Base-by-base conservation (phyloP, 1,284 basidiomycete species). In the Apiotrichum akiyoshidainum region DNA sequence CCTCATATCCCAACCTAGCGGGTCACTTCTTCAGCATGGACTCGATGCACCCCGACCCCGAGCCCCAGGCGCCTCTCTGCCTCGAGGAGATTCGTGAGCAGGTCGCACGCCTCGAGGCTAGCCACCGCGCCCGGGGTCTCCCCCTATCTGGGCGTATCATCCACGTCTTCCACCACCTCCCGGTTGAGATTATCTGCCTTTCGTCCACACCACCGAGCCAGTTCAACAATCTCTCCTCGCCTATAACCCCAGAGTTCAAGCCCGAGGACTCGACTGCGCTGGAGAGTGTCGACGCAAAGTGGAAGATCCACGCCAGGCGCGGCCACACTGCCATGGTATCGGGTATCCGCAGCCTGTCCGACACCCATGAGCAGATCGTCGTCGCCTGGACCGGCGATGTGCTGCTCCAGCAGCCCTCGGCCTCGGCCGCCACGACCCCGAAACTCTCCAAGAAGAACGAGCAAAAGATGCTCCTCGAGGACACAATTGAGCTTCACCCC, bases 261-360 rank as follows among this genome's bases (percentile, higher is more conserved):
- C 70, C 73, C 31, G 74, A 76, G 57, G 71, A 75, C 52, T 64
- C 67, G 37, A 58, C 69, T 5, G 65, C 64, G 1, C 65, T 73
- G 35, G 70, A 73, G 57, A 65, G 65, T 55, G 45, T 59, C 17
- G 68, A 74, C 55, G 66, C 73, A 34, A 75, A 72, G 53, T 99
- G 95, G 95, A 84, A 86, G 13, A 80, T 99, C 11, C 80, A 84
- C 12, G 85, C 87, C 5, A 83, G 94, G 40, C 87, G 92, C 58
- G 95, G 93, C 22, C 95, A 99, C 77, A 86, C 91, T 7, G 95
- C 95, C 10, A 92, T 99, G 88, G 89, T 95, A 66, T 89, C 88
- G 51, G 95, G 96, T 40, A 93, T 98, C 69, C 85, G 87, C 57
- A 89, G 87, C 5, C 84, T 99, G 46, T 84, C 87, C 13, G 80